phyloP scores from a whole-genome alignment of 257 asterid species.

The Haberlea rhodopensis region DNA sequence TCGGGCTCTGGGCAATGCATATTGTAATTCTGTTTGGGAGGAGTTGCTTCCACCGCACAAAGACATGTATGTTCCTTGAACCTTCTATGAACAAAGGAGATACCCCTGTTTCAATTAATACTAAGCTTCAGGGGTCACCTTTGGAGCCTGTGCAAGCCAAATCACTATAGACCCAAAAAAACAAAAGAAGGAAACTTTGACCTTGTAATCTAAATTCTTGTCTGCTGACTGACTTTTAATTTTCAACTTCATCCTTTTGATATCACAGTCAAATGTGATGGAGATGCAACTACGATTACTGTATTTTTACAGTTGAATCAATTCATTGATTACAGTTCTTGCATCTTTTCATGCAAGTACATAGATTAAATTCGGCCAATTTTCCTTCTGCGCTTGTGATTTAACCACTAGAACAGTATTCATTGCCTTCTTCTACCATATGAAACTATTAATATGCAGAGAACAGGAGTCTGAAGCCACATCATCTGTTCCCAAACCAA shows the following conservation, averaged over 20 bases:
- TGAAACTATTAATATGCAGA: slow-evolving; percentile 34
- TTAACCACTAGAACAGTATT: slow-evolving; percentile 4
- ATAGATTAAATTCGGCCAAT: slow-evolving; percentile 1
- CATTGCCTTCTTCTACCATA: slow-evolving; percentile 15
- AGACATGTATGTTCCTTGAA: slow-evolving; percentile 51
- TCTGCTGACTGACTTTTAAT: neutral
- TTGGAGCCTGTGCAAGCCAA: neutral
- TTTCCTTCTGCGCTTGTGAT: slow-evolving; percentile 15
- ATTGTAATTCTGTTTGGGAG: slow-evolving; percentile 95
- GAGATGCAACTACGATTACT: neutral
- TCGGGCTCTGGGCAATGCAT: slow-evolving; percentile 74
- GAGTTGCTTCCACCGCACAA: slow-evolving; percentile 59
- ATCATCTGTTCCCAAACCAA: slow-evolving; percentile 61
- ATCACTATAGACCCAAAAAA: neutral
- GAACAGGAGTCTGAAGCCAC: slow-evolving; percentile 35
- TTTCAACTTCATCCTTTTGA: neutral
- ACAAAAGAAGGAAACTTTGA: too few species aligned
- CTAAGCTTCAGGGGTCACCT: neutral
- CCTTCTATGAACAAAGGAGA: neutral
- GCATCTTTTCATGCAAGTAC: slow-evolving; percentile 10
- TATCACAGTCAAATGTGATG: neutral
- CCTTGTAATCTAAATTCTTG: neutral
- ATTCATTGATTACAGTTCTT: slow-evolving; percentile 5
- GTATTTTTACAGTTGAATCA: neutral
- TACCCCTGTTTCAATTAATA: neutral